Evolutionary conservation across 2,329 filamentous ascomycete genomes (phyloP), one percentile per base, ranked within the genome.

Genomic region (Xylariaceae sp.): DNA sequence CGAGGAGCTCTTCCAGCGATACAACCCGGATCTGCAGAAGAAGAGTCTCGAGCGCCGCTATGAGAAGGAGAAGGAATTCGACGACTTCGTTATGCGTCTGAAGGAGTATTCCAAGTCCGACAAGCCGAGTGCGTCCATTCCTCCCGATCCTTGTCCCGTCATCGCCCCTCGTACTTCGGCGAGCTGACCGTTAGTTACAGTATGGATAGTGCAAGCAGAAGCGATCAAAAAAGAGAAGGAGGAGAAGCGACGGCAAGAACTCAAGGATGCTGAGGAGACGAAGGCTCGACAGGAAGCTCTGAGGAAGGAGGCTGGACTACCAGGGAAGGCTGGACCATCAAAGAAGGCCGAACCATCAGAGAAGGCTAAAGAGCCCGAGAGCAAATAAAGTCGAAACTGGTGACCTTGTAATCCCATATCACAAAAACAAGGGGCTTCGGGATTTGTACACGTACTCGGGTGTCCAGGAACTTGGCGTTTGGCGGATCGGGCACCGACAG

Each of bases 11-110:
- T 91, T 95, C 77, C 79, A 89, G 75, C 84, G 80, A 72, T 97
- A 97, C 76, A 97, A 92, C 71, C 92, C 92, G 0, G 94, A 97
- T 32, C 80, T 99, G n/a, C 88, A 94, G 68, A 88, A 89, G 71
- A 83, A 88, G 67, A 91, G 88, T 58, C 75, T 95, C n/a, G 91
- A 92, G 71, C 82, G 85, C 54, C 82, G 90, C 16, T 79, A 86
- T 54, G 83, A 87, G 69, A 81, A 82, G 56, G 84, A 94, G 67
- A 80, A 92, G 71, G 91, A 96, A 55, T 96, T 96, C 64, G 88
- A 96, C 67, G 81, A 91, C 52, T 97, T 96, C 67, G 88, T 96
- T 26, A 80, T 68, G 46, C 84, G 86, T 64, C 72, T 99, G 68
- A 96, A 95, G 78, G 83, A 92, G 64, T 89, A 92, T 70, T 88